phyloP scores from a whole-genome alignment of 345 rosid species.

The Salix caprea region DNA sequence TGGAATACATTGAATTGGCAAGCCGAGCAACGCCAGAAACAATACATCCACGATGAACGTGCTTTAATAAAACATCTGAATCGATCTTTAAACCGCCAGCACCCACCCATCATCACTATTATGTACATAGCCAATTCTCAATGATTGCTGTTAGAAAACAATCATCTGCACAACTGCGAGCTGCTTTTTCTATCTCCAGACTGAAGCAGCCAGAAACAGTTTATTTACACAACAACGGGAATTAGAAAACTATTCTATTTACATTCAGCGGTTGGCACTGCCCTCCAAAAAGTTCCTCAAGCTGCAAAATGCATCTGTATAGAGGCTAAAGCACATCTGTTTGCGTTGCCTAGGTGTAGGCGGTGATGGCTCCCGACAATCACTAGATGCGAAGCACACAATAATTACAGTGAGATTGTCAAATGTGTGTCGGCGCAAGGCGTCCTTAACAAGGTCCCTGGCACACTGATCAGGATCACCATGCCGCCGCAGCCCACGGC shows the following conservation, averaged over 20 bases:
- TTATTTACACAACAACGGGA: neutral
- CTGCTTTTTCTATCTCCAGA: conserved; percentile 33
- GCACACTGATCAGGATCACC: conserved; percentile 72
- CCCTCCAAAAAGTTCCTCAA: conserved; percentile 55
- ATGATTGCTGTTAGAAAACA: conserved; percentile 1
- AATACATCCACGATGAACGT: neutral
- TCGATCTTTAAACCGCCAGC: conserved; percentile 22
- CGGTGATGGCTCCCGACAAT: conserved; percentile 34
- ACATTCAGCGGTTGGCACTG: conserved; percentile 29
- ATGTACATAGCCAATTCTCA: conserved; percentile 24
- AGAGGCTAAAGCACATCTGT: conserved; percentile 52
- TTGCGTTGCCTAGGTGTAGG: conserved; percentile 39
- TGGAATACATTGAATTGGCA: neutral
- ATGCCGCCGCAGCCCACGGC: conserved; percentile 53
- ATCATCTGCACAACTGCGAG: conserved; percentile 34
- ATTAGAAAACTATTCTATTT: conserved; percentile 3
- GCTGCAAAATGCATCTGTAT: conserved; percentile 65
- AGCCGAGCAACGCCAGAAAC: neutral
- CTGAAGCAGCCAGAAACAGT: conserved; percentile 43
- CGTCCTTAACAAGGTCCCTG: conserved; percentile 73
- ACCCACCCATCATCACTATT: neutral
- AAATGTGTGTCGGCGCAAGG: conserved; percentile 46
- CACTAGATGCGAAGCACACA: conserved; percentile 56
- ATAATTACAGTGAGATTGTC: conserved; percentile 81
- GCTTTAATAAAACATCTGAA: neutral